Base-by-base conservation (phyloP, 2,329 filamentous ascomycete genomes). In the Pestalotiopsis sp. region DNA sequence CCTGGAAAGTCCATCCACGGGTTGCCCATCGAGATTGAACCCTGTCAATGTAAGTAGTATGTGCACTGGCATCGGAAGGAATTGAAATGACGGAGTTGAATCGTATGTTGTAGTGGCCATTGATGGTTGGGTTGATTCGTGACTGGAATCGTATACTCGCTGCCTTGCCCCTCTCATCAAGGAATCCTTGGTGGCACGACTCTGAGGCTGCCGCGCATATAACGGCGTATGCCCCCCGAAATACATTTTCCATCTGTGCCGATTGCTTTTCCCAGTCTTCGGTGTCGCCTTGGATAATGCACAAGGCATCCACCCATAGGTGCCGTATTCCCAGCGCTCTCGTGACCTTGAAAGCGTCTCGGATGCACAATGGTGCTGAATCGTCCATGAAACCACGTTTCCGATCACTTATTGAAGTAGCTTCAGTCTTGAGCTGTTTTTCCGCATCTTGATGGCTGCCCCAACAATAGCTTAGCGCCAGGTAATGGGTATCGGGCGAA, bases 231-330 rank as follows among this genome's bases (percentile, higher is more conserved):
- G 71, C 69, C 3, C 38, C 52, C 55, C 69, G 69, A 44, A 71
- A 73, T 2, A 73, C 68, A 0, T 64, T 58, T 39, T 68, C 70
- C 70, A 73, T 73, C 38, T 20, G 66, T 3, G 24, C 38, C 2
- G 66, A 58, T 38, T 70, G 67, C 1, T 9, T 20, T 4, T 66
- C 52, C 69, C 69, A 70, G 24, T 70, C 69, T 4, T 22, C 39
- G 13, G 3, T 30, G 61, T 70, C 68, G 30, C 66, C 66, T 38
- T 68, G 69, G 30, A 69, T 58, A n/a, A 70, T 69, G 62, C 69
- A 70, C 24, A 70, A 39, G 2, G 67, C 66, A 22, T 70, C 69
- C 9, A 70, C 63, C 69, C 69, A 70, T 17, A 70, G 39, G 14
- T 70, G 69, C 3, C 48, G 24, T 4, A 66, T 57, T 1, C 39